A percentile compares a stretch with the other conserved stretches of the same genome.
These are phyloP conservation scores for Diaporthe caulivora DNA, from an alignment of 2,329 filamentous ascomycete genomes.

Conservation along the genomic window DNA sequence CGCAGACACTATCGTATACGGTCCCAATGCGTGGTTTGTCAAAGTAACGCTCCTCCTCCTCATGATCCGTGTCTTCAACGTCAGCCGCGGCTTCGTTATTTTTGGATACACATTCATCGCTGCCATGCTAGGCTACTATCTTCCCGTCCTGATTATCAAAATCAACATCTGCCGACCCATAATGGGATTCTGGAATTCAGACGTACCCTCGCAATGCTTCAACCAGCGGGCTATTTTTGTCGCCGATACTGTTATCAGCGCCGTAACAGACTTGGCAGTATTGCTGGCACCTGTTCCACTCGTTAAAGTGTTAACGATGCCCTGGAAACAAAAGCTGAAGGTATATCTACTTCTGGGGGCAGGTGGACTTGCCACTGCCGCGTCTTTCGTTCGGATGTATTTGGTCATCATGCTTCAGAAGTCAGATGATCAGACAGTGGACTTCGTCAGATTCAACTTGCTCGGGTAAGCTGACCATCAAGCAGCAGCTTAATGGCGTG, in stretches of 20 bases:
- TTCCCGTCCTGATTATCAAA: slow-evolving; percentile 31
- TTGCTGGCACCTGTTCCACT: slow-evolving; percentile 30
- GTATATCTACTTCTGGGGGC: slow-evolving; percentile 27
- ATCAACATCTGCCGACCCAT: slow-evolving; percentile 31
- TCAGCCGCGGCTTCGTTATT: background rate
- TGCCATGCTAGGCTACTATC: slow-evolving; percentile 26
- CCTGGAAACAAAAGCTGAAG: slow-evolving; percentile 17
- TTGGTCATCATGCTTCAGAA: slow-evolving; percentile 32
- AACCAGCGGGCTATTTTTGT: slow-evolving; percentile 31
- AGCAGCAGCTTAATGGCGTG: background rate
- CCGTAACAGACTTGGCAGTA: slow-evolving; percentile 19
- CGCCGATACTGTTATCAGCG: slow-evolving; percentile 31
- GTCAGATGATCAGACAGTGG: slow-evolving; percentile 33
- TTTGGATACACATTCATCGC: slow-evolving; percentile 31
- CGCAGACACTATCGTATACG: slow-evolving; percentile 31
- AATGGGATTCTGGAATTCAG: slow-evolving; percentile 24
- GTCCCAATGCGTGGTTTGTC: slow-evolving; percentile 32
- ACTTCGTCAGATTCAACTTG: slow-evolving; percentile 34
- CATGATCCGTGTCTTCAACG: slow-evolving; percentile 29
- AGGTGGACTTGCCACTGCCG: slow-evolving; percentile 26
- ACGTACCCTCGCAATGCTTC: slow-evolving; percentile 12
- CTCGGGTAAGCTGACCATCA: slow-evolving; percentile 12
- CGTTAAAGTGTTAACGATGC: slow-evolving; percentile 2
- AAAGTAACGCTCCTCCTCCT: slow-evolving; percentile 29
- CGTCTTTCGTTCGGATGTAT: slow-evolving; percentile 32